Evolutionary conservation across 352 stramenopile species (phyloP).

Genomic region (Phytophthora ohioensis): DNA sequence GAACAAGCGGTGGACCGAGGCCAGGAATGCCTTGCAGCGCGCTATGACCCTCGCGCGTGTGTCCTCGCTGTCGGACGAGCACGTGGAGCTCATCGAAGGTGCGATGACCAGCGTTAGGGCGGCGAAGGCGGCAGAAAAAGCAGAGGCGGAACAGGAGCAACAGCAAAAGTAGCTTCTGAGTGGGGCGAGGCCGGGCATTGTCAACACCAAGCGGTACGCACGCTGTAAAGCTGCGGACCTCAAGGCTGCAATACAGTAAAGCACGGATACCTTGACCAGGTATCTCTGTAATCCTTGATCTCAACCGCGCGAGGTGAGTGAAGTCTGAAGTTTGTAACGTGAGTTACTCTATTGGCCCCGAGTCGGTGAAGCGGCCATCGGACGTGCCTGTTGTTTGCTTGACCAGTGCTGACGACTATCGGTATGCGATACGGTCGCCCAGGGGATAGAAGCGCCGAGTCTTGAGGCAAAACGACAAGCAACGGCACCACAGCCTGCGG

Average conservation of each 20-base stretch:
- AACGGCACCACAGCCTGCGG: constrained; percentile 12
- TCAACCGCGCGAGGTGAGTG: neutral
- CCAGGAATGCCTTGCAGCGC: constrained; percentile 31
- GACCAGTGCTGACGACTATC: constrained; percentile 24
- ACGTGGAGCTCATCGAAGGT: constrained; percentile 36
- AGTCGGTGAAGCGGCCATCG: neutral
- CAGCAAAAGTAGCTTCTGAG: constrained; percentile 17
- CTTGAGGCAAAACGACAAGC: constrained; percentile 23
- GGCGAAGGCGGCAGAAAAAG: constrained; percentile 22
- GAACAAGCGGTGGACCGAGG: constrained; percentile 40
- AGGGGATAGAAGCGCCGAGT: constrained; percentile 19
- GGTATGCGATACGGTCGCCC: constrained; percentile 24
- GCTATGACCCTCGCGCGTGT: constrained; percentile 34
- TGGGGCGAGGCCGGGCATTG: neutral
- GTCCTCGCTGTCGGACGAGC: constrained; percentile 32
- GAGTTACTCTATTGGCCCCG: neutral
- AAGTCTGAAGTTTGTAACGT: constrained; percentile 37
- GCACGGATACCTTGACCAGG: neutral
- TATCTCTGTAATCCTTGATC: neutral
- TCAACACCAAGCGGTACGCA: neutral
- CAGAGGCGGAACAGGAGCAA: constrained; percentile 16
- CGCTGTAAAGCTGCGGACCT: neutral
- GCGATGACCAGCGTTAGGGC: constrained; percentile 28
- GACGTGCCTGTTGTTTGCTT: constrained; percentile 12
- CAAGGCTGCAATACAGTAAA: neutral